Conservation (phyloP, 2,329 filamentous ascomycete genomes). For the Teratosphaeria zuluensis region DNA sequence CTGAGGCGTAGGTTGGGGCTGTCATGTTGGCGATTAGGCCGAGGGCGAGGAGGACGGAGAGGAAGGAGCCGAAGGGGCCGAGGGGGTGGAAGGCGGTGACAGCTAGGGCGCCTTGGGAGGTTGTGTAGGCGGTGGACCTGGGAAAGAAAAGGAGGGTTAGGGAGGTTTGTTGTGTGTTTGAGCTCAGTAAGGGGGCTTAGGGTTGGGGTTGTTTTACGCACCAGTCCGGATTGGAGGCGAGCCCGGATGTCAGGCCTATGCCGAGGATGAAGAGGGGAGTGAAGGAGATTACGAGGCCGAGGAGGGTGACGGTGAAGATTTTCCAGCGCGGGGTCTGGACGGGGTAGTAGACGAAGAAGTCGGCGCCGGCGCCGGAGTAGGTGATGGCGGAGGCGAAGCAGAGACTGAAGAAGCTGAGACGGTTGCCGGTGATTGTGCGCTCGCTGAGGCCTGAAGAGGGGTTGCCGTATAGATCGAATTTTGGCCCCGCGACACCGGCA, state of each 20-base stretch:
- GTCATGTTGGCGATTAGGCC: constrained; percentile 58
- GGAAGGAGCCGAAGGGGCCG: constrained; percentile 56
- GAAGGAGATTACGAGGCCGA: constrained; percentile 49
- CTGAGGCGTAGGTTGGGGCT: constrained; percentile 53
- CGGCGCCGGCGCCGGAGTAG: constrained; percentile 53
- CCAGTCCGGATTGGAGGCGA: constrained; percentile 45
- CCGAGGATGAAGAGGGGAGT: constrained; percentile 53
- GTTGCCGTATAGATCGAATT: constrained; percentile 45
- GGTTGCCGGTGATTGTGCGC: constrained; percentile 45
- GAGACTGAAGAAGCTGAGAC: constrained; percentile 61
- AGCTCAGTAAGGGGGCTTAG: too few relatives aligned
- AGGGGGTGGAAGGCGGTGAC: constrained; percentile 52
- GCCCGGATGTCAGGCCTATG: constrained; percentile 52
- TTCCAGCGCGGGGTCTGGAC: constrained; percentile 41
- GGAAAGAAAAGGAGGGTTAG: too few relatives aligned
- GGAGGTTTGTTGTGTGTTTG: too few relatives aligned
- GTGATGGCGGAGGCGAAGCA: constrained; percentile 56
- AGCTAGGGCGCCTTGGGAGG: constrained; percentile 54
- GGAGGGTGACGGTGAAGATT: constrained; percentile 48
- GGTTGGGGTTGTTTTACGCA: too few relatives aligned
- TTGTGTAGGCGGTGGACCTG: constrained; percentile 39
- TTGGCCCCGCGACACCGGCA: constrained; percentile 50
- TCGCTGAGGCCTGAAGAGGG: constrained; percentile 40
- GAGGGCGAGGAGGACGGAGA: constrained; percentile 53
- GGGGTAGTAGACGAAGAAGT: constrained; percentile 60